Evolutionary conservation across 441 rosid species (phyloP), one percentile per base, ranked within the genome.

Genomic region (Populus hybrid): DNA sequence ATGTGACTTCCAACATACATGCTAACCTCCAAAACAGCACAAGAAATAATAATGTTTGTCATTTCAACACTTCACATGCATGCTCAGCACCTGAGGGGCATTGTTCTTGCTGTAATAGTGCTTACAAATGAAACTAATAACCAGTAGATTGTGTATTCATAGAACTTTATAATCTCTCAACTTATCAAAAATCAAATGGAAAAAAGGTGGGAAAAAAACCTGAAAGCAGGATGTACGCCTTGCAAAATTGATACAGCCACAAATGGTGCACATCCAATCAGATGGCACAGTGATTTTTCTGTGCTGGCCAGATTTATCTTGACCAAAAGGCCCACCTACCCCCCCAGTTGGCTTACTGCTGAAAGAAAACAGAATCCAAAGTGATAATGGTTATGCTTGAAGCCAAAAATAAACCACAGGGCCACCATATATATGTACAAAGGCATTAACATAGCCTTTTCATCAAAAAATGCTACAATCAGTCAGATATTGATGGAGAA

Each of bases 171-270:
- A 54, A 54, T 16, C n/a, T 16, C n/a, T 54, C 61, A 54, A 54
- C 18, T 54, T 1, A 6, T 54, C 23, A 16, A 34, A 72, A 18
- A 10, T 3, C 40, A 23, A 20, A 18, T 8, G 75, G 14, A 72
- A 10, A 30, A 30, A 65, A 28, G 9, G 38, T 38, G 59, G 68
- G 64, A 23, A 72, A 76, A 76, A 50, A 84, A 92, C 99, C 98
- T 95, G 99, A 88, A 95, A 95, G 86, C 99, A 95, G 70, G 97
- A 92, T 24, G 93, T 95, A 71, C 99, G 87, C 74, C 98, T 87
- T 20, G 98, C 99, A 86, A 94, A 95, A 85, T 95, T 95, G 83
- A 95, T 88, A 80, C 99, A 95, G 42, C 90, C 90, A 85, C 99
- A 95, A 73, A 92, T 91, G 42, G 83, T 90, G 86, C 99, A 95